Percentiles rank a stretch among this genome's conserved stretches.
phyloP scores from a whole-genome alignment of 2,329 filamentous ascomycete species.

The Plectosphaerella plurivora region DNA sequence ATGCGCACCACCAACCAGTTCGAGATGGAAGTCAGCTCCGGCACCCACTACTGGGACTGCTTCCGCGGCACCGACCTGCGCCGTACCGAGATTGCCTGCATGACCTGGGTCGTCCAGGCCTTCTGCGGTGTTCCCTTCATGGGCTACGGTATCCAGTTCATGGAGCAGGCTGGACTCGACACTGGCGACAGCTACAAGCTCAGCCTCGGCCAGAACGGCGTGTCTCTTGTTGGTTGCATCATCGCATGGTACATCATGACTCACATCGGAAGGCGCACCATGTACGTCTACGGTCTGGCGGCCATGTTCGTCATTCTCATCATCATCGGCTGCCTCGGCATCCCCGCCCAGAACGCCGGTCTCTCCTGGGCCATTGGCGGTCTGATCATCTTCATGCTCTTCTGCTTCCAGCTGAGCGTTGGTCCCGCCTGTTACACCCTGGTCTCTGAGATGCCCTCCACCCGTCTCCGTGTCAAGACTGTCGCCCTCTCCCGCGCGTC shows the following conservation, averaged over 20 bases:
- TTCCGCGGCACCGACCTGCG: slow-evolving; percentile 18
- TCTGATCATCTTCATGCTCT: slow-evolving; percentile 21
- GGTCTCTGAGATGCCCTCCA: slow-evolving; percentile 37
- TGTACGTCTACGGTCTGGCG: slow-evolving; percentile 32
- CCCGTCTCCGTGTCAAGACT: slow-evolving; percentile 39
- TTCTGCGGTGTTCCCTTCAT: slow-evolving; percentile 17
- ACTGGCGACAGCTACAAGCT: slow-evolving; percentile 26
- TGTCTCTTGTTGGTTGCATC: slow-evolving; percentile 32
- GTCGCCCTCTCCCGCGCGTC: slow-evolving; percentile 38
- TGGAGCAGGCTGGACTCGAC: slow-evolving; percentile 19
- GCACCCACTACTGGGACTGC: slow-evolving; percentile 9
- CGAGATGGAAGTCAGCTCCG: slow-evolving; percentile 19
- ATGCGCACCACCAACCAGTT: slow-evolving; percentile 23
- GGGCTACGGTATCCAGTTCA: slow-evolving; percentile 10
- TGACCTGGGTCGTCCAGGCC: slow-evolving; percentile 20
- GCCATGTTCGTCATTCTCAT: slow-evolving; percentile 33
- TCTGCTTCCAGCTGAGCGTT: slow-evolving; percentile 27
- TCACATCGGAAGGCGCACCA: slow-evolving; percentile 31
- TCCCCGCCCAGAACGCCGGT: slow-evolving; percentile 22
- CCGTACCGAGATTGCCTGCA: slow-evolving; percentile 20
- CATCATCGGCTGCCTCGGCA: slow-evolving; percentile 26
- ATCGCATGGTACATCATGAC: slow-evolving; percentile 34
- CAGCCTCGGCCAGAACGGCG: slow-evolving; percentile 25
- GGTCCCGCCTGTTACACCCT: slow-evolving; percentile 39
- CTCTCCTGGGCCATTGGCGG: slow-evolving; percentile 29